Evolutionary conservation across 2,329 filamentous ascomycete genomes (phyloP), one percentile per base, ranked within the genome.

Genomic region (Diaporthe vexans): DNA sequence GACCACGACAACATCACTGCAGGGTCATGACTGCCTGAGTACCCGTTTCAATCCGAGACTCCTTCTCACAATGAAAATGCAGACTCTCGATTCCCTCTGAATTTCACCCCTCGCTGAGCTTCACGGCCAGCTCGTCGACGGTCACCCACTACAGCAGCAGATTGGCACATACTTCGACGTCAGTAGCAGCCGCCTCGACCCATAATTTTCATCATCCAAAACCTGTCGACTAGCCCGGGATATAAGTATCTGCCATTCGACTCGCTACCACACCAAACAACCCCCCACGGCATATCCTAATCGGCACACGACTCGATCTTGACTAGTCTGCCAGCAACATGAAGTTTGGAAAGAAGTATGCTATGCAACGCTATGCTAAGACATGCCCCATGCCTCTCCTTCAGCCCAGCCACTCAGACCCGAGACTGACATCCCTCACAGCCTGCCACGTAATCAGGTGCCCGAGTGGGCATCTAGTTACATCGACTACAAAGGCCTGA

Each of bases 401-500:
- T 33, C n/a, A 9, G 10, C 9, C 19, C 37, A 33, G 5, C 8
- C 24, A 19, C 13, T 71, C 71, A 37, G 52, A 13, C 19, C 19
- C 17, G 13, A 26, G 52, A 56, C 63, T 59, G 52, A 43, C 52
- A 54, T 35, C 35, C 24, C 24, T 35, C 48, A 72, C 72, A 78
- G 80, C 77, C 88, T 97, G 72, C 91, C 94, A 24, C 91, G 94
- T 63, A 95, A 95, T 81, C 94, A 96, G 85, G 94, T 97, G 80
- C 94, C 94, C 63, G 94, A 96, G 85, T 97, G 94, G 94, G 92
- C 94, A 71, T 88, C 92, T 73, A 92, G 89, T 43, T 97, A 97
- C 82, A 95, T 97, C 86, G 92, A 97, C 85, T 97, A 97, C 87
- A 97, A 96, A 82, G 92, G 92, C 78, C 87, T 98, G 79, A 99